These are phyloP conservation scores for Irpex lacteus DNA, from an alignment of 1,284 basidiomycete genomes.

Conservation along the genomic window DNA sequence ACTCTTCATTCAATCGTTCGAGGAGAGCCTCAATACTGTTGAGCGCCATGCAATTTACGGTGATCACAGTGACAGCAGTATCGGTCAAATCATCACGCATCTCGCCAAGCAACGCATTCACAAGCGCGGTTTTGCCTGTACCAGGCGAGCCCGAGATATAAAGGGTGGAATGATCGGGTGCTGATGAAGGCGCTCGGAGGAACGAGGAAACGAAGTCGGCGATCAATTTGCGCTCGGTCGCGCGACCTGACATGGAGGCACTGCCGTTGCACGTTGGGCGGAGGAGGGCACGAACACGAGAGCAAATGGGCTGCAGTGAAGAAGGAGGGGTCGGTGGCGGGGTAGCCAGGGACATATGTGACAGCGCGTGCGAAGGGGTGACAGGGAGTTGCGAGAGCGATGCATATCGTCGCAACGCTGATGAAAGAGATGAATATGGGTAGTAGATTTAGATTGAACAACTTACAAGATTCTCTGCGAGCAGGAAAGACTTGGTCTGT, in stretches of 20 bases:
- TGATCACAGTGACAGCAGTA: slow-evolving; percentile 45
- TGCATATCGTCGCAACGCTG: slow-evolving; percentile 42
- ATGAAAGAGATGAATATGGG: slow-evolving; percentile 16
- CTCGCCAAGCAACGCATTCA: slow-evolving; percentile 55
- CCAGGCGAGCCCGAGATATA: slow-evolving; percentile 82
- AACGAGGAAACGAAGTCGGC: slow-evolving; percentile 55
- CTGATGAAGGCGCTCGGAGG: slow-evolving; percentile 32
- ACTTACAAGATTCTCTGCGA: slow-evolving; percentile 27
- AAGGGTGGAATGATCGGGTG: slow-evolving; percentile 40
- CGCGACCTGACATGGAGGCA: slow-evolving; percentile 61
- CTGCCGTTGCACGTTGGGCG: slow-evolving; percentile 61
- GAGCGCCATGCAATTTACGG: slow-evolving; percentile 78
- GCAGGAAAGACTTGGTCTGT: slow-evolving; percentile 45
- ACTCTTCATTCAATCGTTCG: slow-evolving; percentile 60
- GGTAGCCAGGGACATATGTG: slow-evolving; percentile 47
- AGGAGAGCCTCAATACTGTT: slow-evolving; percentile 64
- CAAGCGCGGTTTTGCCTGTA: slow-evolving; percentile 79
- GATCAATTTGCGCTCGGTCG: slow-evolving; percentile 55
- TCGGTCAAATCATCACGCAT: slow-evolving; percentile 35
- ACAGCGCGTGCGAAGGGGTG: slow-evolving; percentile 34
- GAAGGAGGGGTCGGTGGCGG: slow-evolving; percentile 61
- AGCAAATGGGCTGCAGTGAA: slow-evolving; percentile 53
- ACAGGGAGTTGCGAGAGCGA: slow-evolving; percentile 41
- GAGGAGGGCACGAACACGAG: slow-evolving; percentile 63
- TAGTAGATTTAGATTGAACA: not conserved